phyloP scores from a whole-genome alignment of 768 basidiomycete species.

The Paxillus involutus region DNA sequence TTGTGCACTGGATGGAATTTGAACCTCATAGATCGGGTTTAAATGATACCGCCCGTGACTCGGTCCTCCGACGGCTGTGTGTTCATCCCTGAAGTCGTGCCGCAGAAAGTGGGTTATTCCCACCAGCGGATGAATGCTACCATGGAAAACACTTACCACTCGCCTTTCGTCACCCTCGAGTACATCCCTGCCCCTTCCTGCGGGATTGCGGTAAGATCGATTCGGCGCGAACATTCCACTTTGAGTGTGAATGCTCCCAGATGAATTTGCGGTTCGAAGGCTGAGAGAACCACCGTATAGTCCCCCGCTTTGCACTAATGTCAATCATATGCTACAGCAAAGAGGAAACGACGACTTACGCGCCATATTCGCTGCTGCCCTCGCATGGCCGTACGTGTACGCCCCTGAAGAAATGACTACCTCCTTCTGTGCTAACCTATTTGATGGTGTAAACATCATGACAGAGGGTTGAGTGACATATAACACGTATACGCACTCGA shows the following conservation, averaged over 20 bases:
- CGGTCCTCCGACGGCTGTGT: constrained; percentile 68
- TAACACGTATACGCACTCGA: constrained; percentile 56
- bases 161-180: constrained; percentile 59
- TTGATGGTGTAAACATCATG: neutral
- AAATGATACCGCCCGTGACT: constrained; percentile 58
- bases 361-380: constrained; percentile 47
- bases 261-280: constrained; percentile 70
- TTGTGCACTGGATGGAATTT: constrained; percentile 49
- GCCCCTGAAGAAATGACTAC: constrained; percentile 73
- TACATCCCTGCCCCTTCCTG: constrained; percentile 95
- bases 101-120: too few relatives aligned
- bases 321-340: neutral
- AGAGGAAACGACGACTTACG: constrained; percentile 38
- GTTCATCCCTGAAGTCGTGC: constrained; percentile 44
- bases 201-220: constrained; percentile 66
- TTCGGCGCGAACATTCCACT: constrained; percentile 58
- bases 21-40: constrained; percentile 72
- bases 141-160: constrained; percentile 56
- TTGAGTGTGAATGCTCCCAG: constrained; percentile 64
- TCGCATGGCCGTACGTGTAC: constrained; percentile 78
- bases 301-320: constrained; percentile 46
- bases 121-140: neutral
- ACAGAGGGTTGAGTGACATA: neutral
- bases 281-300: constrained; percentile 83
- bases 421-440: constrained; percentile 63